These are phyloP conservation scores for Colletotrichum cereale DNA, from an alignment of 2,329 filamentous ascomycete genomes.

Conservation along the genomic window DNA sequence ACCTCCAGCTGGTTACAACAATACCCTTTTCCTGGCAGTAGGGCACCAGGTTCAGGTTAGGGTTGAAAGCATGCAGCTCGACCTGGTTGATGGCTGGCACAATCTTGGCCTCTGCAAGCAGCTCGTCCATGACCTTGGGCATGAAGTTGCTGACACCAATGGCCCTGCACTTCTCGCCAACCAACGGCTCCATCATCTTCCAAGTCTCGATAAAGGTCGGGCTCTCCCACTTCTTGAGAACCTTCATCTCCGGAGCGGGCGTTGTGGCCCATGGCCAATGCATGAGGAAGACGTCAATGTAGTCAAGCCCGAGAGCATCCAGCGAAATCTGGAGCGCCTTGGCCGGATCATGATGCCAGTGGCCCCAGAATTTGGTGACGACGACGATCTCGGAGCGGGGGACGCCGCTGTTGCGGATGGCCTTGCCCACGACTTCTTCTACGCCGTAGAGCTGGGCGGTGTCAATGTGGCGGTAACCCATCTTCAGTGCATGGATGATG, in stretches of 20 bases:
- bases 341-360: slow-evolving; percentile 51
- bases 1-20: slow-evolving; percentile 48
- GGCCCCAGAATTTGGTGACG: slow-evolving; percentile 50
- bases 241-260: slow-evolving; percentile 41
- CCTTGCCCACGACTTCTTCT: slow-evolving; percentile 48
- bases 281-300: slow-evolving; percentile 55
- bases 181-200: slow-evolving; percentile 47
- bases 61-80: slow-evolving; percentile 50
- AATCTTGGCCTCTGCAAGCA: slow-evolving; percentile 44
- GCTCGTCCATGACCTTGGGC: slow-evolving; percentile 46
- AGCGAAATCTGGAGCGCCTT: slow-evolving; percentile 48
- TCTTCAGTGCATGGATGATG: slow-evolving; percentile 47
- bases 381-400: slow-evolving; percentile 63
- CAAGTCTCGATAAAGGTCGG: slow-evolving; percentile 47
- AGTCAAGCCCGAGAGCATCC: slow-evolving; percentile 46
- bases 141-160: slow-evolving; percentile 52
- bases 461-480: slow-evolving; percentile 50
- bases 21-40: slow-evolving; percentile 50
- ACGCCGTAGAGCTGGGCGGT: slow-evolving; percentile 45
- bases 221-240: slow-evolving; percentile 43
- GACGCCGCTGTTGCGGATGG: slow-evolving; percentile 49
- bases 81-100: slow-evolving; percentile 50
- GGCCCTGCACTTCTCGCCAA: slow-evolving; percentile 44
- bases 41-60: slow-evolving; percentile 48
- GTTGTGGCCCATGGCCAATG: slow-evolving; percentile 48